Conservation (phyloP, 768 basidiomycete genomes). For the Amanita phalloides region DNA sequence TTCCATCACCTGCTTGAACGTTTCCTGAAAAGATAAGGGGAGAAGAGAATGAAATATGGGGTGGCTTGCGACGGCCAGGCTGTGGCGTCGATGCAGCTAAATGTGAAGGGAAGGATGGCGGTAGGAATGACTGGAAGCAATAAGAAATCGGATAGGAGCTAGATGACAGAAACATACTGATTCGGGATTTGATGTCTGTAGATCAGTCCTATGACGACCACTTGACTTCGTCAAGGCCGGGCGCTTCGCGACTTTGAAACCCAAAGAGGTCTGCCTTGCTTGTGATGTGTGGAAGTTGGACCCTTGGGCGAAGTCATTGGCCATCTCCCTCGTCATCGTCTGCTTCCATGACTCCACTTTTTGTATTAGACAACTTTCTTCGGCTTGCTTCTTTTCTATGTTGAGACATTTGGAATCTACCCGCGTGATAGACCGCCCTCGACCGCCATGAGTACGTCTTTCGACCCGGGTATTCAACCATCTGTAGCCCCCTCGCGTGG, state of each 20-base stretch:
- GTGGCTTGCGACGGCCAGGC: conserved; percentile 27
- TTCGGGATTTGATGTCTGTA: not conserved
- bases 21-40: conserved; percentile 14
- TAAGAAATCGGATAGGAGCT: not conserved
- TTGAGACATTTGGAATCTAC: conserved; percentile 38
- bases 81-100: conserved; percentile 44
- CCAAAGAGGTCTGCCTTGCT: conserved; percentile 1
- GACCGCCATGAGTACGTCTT: conserved; percentile 15
- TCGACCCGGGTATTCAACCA: conserved; percentile 17
- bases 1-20: not conserved
- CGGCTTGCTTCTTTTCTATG: conserved; percentile 22
- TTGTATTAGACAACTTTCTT: conserved; percentile 14
- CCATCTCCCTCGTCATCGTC: conserved; percentile 9
- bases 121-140: conserved; percentile 29
- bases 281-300: conserved; percentile 7
- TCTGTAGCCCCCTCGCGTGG: conserved; percentile 25
- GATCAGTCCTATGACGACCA: not conserved
- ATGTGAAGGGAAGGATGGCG: conserved; percentile 45
- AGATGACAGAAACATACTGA: not conserved
- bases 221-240: conserved; percentile 17
- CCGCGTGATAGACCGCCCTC: conserved; percentile 27
- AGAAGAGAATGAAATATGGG: conserved; percentile 17
- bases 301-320: not conserved
- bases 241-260: conserved; percentile 35
- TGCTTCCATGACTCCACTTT: conserved; percentile 18